phyloP scores from a whole-genome alignment of 2,329 filamentous ascomycete species.

The Metarhizium robertsii region DNA sequence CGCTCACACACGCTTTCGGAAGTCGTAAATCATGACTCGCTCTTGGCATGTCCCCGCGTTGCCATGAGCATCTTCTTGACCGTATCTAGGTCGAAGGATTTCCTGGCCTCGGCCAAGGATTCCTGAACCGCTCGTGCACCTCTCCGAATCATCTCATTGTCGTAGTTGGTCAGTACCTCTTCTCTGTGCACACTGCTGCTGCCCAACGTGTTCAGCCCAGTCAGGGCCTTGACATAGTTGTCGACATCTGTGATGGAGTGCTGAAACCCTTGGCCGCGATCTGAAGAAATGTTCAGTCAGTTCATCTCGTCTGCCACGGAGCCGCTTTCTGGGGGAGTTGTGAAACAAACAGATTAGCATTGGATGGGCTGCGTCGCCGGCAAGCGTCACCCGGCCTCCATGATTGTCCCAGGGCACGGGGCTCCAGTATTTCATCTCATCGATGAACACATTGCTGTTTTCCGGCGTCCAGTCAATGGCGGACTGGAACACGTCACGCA shows the following conservation, averaged over 20 bases:
- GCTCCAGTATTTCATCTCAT: slow-evolving; percentile 29
- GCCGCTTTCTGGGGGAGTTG: background rate
- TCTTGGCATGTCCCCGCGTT: slow-evolving; percentile 15
- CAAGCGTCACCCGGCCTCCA: slow-evolving; percentile 24
- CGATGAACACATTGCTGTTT: slow-evolving; percentile 18
- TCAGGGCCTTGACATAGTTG: slow-evolving; percentile 26
- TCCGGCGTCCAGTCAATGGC: slow-evolving; percentile 25
- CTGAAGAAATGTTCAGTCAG: slow-evolving; percentile 9
- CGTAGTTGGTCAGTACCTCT: slow-evolving; percentile 18
- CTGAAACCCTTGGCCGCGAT: slow-evolving; percentile 36
- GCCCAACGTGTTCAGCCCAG: slow-evolving; percentile 7
- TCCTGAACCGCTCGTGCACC: slow-evolving; percentile 24
- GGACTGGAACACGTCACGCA: slow-evolving; percentile 22
- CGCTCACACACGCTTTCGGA: no score
- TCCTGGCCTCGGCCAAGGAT: slow-evolving; percentile 22
- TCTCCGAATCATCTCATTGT: slow-evolving; percentile 22
- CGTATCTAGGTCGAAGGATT: slow-evolving; percentile 18
- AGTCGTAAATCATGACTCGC: background rate
- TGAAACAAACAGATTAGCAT: slow-evolving; percentile 30
- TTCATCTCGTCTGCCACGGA: background rate
- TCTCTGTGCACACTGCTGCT: slow-evolving; percentile 9
- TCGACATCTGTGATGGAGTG: slow-evolving; percentile 30
- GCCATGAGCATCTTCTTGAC: slow-evolving; percentile 25
- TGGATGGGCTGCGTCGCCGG: slow-evolving; percentile 32
- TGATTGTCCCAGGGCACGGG: slow-evolving; percentile 21